Conservation (phyloP, 768 basidiomycete genomes). For the Cystofilobasidium macerans region DNA sequence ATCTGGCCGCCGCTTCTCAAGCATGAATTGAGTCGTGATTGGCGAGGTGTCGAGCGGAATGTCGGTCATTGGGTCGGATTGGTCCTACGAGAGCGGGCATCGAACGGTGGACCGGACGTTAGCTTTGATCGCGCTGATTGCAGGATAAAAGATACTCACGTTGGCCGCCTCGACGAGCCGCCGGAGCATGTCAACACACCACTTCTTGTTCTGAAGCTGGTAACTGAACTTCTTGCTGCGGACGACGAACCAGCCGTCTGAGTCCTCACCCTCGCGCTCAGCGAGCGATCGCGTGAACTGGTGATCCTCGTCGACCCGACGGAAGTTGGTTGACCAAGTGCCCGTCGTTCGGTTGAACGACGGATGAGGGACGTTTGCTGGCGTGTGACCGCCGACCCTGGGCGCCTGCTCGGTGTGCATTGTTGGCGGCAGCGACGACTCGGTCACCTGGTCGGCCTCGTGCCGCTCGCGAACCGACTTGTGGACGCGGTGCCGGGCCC, state of each 20-base stretch:
- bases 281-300: neutral
- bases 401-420: constrained; percentile 4
- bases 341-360: neutral
- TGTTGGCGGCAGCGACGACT: neutral
- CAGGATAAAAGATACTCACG: constrained; percentile 46
- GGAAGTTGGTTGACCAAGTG: neutral
- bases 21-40: constrained; percentile 14
- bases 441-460: neutral
- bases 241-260: constrained; percentile 79
- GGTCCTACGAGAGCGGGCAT: constrained; percentile 1
- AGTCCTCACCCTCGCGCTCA: constrained; percentile 27
- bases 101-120: neutral
- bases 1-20: constrained; percentile 15
- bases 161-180: constrained; percentile 68
- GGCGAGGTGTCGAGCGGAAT: constrained; percentile 22
- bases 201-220: constrained; percentile 81
- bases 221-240: constrained; percentile 76
- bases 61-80: constrained; percentile 17
- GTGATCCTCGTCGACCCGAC: constrained; percentile 9
- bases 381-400: constrained; percentile 20
- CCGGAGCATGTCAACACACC: constrained; percentile 79
- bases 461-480: neutral
- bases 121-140: neutral
- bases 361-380: neutral
- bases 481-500: neutral